A percentile compares a stretch with the other conserved stretches of the same genome.
Conservation (phyloP, 2,329 filamentous ascomycete genomes). For the Helotiales sp. region DNA sequence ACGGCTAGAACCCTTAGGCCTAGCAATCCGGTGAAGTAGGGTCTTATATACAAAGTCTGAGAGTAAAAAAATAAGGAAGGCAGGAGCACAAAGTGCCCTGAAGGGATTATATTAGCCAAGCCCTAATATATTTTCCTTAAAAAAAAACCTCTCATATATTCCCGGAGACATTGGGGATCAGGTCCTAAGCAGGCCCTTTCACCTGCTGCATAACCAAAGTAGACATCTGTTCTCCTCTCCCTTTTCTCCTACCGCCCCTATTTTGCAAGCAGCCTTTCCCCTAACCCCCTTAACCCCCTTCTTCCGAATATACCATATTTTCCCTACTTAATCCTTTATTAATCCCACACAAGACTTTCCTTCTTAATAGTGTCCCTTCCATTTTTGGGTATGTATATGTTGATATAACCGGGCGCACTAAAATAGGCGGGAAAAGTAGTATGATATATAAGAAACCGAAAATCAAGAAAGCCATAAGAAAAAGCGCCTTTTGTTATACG, state of each 20-base stretch:
- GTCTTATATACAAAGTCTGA: no score
- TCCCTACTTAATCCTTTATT: no score
- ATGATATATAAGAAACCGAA: background rate
- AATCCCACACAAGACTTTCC: no score
- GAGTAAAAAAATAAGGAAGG: no score
- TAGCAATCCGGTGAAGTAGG: no score
- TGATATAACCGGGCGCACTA: no score
- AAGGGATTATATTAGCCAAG: background rate
- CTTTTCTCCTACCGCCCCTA: background rate
- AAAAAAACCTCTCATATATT: background rate
- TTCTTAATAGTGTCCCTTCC: no score
- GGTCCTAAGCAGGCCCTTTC: background rate
- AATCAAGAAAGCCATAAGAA: background rate
- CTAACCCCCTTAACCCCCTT: no score
- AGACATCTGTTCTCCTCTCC: background rate
- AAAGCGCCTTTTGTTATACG: background rate
- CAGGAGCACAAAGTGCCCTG: background rate
- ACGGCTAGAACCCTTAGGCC: no score
- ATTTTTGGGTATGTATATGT: no score
- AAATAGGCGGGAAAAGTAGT: background rate
- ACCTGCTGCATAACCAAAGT: background rate
- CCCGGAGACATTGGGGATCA: background rate
- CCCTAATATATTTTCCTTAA: background rate
- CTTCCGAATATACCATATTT: no score
- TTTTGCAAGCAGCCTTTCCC: background rate